These are phyloP conservation scores for Camellia japonica DNA, from an alignment of 148 eudicot species.

Conservation along the genomic window DNA sequence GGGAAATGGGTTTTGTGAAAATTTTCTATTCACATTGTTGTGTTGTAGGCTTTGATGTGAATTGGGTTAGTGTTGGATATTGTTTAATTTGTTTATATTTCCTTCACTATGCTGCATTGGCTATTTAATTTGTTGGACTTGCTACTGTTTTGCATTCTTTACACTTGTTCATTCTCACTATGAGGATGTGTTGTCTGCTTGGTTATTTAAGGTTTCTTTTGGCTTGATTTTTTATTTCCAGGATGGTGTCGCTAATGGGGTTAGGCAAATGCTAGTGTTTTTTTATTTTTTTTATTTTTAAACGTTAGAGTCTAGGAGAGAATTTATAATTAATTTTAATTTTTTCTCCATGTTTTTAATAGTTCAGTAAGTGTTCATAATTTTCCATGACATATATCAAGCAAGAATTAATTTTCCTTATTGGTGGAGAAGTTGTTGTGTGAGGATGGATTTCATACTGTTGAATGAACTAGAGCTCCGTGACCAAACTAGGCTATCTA, in stretches of 20 bases:
- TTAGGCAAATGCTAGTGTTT: slow-evolving; percentile 2
- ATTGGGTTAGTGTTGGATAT: not conserved
- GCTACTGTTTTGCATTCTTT: not conserved
- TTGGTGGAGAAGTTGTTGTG: too few relatives aligned
- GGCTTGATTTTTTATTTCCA: not conserved
- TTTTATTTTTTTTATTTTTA: not conserved
- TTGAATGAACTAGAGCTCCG: too few relatives aligned
- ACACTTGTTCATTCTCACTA: too few relatives aligned
- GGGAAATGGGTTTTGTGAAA: slow-evolving; percentile 22
- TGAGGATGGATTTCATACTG: too few relatives aligned
- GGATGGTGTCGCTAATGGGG: not conserved
- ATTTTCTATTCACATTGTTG: slow-evolving; percentile 9
- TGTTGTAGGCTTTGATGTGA: slow-evolving; percentile 5
- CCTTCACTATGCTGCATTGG: not conserved
- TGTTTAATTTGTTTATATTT: not conserved
- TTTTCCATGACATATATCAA: not conserved
- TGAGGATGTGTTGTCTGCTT: too few relatives aligned
- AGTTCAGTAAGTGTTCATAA: not conserved
- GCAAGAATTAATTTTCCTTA: not conserved
- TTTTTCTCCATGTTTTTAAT: not conserved
- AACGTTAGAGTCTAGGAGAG: not conserved
- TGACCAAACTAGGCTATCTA: too few relatives aligned
- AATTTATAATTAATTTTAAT: not conserved
- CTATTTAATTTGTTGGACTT: slow-evolving; percentile 13
- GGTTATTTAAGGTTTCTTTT: not conserved